phyloP scores from a whole-genome alignment of 1,139 yeast species.

The Fermentozyma sake region DNA sequence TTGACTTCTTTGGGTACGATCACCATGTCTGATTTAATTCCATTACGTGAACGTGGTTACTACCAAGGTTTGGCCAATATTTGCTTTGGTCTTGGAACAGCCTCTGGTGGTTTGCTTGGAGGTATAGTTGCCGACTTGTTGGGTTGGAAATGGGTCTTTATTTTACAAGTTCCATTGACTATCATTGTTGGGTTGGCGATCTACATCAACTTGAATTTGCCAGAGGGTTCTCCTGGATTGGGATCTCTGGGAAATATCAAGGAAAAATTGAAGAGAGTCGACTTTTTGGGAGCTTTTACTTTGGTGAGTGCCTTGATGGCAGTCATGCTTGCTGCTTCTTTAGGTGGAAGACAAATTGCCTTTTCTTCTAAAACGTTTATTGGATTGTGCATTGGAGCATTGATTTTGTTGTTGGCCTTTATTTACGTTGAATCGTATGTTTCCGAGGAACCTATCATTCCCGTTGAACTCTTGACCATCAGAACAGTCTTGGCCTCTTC shows the following conservation, averaged over 20 bases:
- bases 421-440: constrained; percentile 50
- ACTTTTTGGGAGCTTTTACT: constrained; percentile 64
- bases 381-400: constrained; percentile 17
- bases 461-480: constrained; percentile 49
- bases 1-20: constrained; percentile 48
- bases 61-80: constrained; percentile 58
- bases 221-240: constrained; percentile 45
- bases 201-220: constrained; percentile 37
- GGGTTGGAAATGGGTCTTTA: constrained; percentile 73
- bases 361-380: constrained; percentile 32
- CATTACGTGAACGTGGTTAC: constrained; percentile 48
- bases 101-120: constrained; percentile 63
- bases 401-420: constrained; percentile 25
- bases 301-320: constrained; percentile 53
- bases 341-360: constrained; percentile 59
- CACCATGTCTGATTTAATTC: constrained; percentile 49
- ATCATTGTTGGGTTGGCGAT: constrained; percentile 41
- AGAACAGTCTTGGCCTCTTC: constrained; percentile 64
- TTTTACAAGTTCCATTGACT: constrained; percentile 60
- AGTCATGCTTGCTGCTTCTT: constrained; percentile 60
- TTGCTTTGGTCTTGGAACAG: constrained; percentile 65
- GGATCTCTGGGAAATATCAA: constrained; percentile 37
- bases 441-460: constrained; percentile 66
- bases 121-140: constrained; percentile 65
- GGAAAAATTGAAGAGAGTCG: constrained; percentile 54